Evolutionary conservation across 306 rosid genomes (phyloP).

Genomic region (Carpinus fangiana): DNA sequence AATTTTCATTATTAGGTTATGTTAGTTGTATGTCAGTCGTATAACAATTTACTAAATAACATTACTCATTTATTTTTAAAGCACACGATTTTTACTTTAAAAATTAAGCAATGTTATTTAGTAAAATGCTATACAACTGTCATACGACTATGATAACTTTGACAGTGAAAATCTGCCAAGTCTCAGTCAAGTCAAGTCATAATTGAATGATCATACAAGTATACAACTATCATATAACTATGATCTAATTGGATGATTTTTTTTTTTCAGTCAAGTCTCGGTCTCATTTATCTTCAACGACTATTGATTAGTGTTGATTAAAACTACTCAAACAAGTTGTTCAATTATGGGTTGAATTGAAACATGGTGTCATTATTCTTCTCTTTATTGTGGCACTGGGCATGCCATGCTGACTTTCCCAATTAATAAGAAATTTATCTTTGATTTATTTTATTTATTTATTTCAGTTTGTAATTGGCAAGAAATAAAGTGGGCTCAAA

Average conservation of each 20-base stretch:
- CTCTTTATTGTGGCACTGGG: background rate
- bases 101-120: too few relatives aligned
- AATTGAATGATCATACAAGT: too few relatives aligned
- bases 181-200: too few relatives aligned
- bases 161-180: too few relatives aligned
- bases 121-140: too few relatives aligned
- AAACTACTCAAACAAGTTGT: background rate
- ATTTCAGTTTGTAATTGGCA: background rate
- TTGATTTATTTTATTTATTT: background rate
- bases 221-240: too few relatives aligned
- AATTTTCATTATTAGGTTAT: too few relatives aligned
- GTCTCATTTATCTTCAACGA: background rate
- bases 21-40: too few relatives aligned
- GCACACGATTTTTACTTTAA: too few relatives aligned
- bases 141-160: too few relatives aligned
- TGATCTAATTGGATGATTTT: background rate
- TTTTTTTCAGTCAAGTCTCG: background rate
- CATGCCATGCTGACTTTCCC: background rate
- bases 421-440: background rate
- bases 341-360: background rate
- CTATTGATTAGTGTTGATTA: background rate
- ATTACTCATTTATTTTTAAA: too few relatives aligned
- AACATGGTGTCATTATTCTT: background rate
- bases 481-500: background rate
- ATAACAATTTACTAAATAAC: too few relatives aligned